Evolutionary conservation across 768 basidiomycete genomes (phyloP).

Genomic region (Pleurotus giganteus): DNA sequence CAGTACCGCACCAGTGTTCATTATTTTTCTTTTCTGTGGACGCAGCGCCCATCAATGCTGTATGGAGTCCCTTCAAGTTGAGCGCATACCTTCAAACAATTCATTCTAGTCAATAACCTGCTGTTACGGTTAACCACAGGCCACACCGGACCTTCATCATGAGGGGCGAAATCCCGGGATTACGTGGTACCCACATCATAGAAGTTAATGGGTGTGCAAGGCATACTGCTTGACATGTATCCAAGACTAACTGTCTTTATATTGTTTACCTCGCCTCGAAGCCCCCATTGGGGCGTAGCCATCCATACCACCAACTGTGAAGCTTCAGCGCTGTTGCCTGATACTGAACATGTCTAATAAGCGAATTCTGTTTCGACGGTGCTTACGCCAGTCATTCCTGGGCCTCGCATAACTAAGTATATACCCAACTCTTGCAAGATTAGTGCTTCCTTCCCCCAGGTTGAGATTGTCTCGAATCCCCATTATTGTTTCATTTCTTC

Average conservation of each 20-base stretch:
- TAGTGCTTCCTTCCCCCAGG: too few relatives aligned
- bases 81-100: background rate
- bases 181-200: background rate
- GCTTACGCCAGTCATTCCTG: too few relatives aligned
- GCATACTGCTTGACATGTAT: background rate
- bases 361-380: too few relatives aligned
- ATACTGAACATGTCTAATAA: too few relatives aligned
- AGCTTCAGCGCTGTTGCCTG: too few relatives aligned
- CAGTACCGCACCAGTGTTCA: background rate
- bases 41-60: slow-evolving; percentile 1
- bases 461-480: too few relatives aligned
- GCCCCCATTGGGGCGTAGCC: too few relatives aligned
- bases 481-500: too few relatives aligned
- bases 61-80: background rate
- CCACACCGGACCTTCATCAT: slow-evolving; percentile 4
- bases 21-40: background rate
- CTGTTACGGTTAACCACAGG: background rate
- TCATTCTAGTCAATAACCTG: background rate
- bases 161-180: background rate
- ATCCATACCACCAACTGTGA: too few relatives aligned
- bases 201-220: slow-evolving; percentile 13
- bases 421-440: too few relatives aligned
- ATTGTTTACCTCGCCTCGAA: background rate
- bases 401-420: too few relatives aligned
- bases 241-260: slow-evolving; percentile 3